A percentile compares a stretch with the other conserved stretches of the same genome.
Evolutionary conservation across 164 flowering plant species (phyloP).

Genomic region (Vitis rotundifolia): DNA sequence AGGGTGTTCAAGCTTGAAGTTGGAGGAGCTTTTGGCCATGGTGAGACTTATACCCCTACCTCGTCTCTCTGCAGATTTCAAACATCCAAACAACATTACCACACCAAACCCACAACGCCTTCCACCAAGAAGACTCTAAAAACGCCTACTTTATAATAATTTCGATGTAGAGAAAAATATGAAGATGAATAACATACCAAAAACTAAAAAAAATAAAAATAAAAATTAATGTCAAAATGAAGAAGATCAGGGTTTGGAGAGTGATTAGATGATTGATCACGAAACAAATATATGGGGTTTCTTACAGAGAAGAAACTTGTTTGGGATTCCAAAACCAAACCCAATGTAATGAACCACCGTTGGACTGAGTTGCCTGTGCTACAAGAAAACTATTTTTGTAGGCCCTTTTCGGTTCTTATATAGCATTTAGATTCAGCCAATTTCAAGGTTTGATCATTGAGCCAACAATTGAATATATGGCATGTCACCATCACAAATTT

Average conservation of each 20-base stretch:
- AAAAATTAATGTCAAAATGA: no score
- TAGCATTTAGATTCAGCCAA: no score
- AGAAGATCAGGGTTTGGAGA: not conserved
- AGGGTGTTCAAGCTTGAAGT: constrained; percentile 70
- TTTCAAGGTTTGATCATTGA: no score
- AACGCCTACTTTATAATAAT: no score
- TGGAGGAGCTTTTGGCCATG: constrained; percentile 74
- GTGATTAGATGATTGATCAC: not conserved
- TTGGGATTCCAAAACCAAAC: constrained; percentile 17
- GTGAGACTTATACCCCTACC: constrained; percentile 8
- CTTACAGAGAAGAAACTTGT: not conserved
- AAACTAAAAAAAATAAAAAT: not conserved
- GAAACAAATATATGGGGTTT: not conserved
- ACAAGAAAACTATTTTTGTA: not conserved
- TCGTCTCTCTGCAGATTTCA: constrained; percentile 19
- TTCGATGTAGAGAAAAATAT: not conserved
- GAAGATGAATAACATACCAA: constrained; percentile 5
- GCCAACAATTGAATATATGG: no score
- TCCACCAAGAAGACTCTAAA: no score
- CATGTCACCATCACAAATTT: no score
- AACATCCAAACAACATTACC: constrained; percentile 29
- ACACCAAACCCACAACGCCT: not conserved
- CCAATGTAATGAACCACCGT: not conserved
- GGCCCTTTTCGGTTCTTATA: no score
- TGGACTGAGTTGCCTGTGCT: not conserved